Evolutionary conservation across 345 rosid genomes (phyloP).

Genomic region (Eucalyptus cloeziana): DNA sequence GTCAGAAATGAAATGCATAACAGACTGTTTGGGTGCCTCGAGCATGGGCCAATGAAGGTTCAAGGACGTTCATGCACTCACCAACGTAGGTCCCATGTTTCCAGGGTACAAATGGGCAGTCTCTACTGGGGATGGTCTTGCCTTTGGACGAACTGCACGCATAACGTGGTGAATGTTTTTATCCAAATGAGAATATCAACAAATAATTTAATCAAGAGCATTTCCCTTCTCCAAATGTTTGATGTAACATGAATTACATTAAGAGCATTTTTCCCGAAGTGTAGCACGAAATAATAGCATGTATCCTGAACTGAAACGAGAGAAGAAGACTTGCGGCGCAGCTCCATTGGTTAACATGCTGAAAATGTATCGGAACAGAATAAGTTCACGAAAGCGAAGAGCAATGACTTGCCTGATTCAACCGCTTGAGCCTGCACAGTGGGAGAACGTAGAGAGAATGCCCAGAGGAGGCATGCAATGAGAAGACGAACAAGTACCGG

Average conservation of each 20-base stretch:
- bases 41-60: background rate
- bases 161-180: background rate
- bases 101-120: background rate
- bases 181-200: background rate
- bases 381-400: background rate
- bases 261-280: background rate
- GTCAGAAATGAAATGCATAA: background rate
- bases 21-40: background rate
- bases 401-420: conserved; percentile 27
- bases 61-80: background rate
- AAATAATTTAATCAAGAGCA: background rate
- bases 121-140: background rate
- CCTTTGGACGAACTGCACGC: background rate
- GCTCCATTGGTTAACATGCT: background rate
- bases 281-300: background rate
- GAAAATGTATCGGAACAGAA: background rate
- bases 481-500: conserved; percentile 27
- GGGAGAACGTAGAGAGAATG: background rate
- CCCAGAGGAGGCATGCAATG: conserved; percentile 4
- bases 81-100: background rate
- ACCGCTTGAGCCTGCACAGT: conserved; percentile 18
- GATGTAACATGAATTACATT: background rate
- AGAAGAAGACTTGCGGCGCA: background rate
- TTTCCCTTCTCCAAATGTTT: background rate
- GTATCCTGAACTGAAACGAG: background rate